Conservation (phyloP, 176 grass and related monocot species). For the Hyparrhenia diplandra region DNA sequence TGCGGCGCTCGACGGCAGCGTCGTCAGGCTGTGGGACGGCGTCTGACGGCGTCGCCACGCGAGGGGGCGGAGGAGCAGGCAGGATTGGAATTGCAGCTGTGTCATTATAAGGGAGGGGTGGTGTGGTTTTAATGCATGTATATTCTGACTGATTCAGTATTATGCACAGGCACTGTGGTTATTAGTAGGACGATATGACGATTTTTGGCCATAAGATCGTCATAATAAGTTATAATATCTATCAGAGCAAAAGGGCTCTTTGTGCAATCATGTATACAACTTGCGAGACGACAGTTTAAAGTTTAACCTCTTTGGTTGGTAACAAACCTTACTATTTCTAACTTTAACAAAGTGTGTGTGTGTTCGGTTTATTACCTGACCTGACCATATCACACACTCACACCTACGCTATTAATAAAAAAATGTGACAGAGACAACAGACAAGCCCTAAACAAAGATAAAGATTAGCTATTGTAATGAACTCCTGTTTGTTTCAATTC, state of each 20-base stretch:
- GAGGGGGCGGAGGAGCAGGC: not conserved
- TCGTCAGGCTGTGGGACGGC: constrained; percentile 62
- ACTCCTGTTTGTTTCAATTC: too few relatives aligned
- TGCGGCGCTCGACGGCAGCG: constrained; percentile 51
- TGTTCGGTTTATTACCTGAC: not conserved
- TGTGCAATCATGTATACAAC: not conserved
- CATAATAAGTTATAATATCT: not conserved
- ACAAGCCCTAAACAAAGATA: too few relatives aligned
- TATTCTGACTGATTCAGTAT: not conserved
- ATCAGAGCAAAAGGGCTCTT: not conserved
- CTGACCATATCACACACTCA: not conserved
- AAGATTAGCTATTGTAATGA: too few relatives aligned
- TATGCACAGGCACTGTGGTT: too few relatives aligned
- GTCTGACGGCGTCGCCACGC: constrained; percentile 16
- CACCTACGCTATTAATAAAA: not conserved
- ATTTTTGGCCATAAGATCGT: constrained; percentile 14
- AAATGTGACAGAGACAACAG: not conserved
- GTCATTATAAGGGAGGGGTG: not conserved
- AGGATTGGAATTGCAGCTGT: constrained; percentile 14
- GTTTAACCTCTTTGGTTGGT: not conserved
- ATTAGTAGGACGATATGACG: not conserved
- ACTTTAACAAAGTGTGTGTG: not conserved
- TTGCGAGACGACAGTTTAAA: not conserved
- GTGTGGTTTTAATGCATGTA: not conserved
- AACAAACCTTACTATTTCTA: too few relatives aligned